A percentile compares a stretch with the other conserved stretches of the same genome.
These are phyloP conservation scores for Haplosporangium gracile DNA, from an alignment of 192 early-diverging fungal species.

Conservation along the genomic window DNA sequence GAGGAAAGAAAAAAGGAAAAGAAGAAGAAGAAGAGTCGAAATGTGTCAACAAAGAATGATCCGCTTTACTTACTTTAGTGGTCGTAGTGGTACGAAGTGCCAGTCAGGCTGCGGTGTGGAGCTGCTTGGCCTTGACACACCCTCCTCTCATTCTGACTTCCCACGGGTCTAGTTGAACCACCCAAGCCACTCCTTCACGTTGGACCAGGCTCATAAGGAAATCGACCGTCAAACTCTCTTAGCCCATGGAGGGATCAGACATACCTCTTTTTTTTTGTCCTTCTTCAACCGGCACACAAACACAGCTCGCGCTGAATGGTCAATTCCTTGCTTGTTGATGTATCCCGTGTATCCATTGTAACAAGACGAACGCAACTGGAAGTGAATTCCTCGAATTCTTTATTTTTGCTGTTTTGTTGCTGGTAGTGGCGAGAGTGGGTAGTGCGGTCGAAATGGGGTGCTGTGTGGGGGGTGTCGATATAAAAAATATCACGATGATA, in stretches of 20 bases:
- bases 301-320: no score
- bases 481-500: no score
- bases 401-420: background rate
- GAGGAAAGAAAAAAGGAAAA: background rate
- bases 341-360: background rate
- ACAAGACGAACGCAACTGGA: background rate
- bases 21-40: background rate
- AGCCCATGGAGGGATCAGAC: no score
- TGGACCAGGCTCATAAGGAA: no score
- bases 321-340: background rate
- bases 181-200: no score
- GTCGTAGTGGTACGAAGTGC: background rate
- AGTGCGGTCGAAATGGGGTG: background rate
- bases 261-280: no score
- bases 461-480: background rate
- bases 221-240: no score
- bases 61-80: background rate
- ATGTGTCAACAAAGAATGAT: constrained; percentile 7
- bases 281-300: no score
- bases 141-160: no score
- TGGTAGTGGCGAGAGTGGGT: background rate
- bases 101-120: background rate
- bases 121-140: background rate
- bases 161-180: no score
- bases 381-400: background rate